These are phyloP conservation scores for Brassica cretica DNA, from an alignment of 345 rosid species.

Conservation along the genomic window DNA sequence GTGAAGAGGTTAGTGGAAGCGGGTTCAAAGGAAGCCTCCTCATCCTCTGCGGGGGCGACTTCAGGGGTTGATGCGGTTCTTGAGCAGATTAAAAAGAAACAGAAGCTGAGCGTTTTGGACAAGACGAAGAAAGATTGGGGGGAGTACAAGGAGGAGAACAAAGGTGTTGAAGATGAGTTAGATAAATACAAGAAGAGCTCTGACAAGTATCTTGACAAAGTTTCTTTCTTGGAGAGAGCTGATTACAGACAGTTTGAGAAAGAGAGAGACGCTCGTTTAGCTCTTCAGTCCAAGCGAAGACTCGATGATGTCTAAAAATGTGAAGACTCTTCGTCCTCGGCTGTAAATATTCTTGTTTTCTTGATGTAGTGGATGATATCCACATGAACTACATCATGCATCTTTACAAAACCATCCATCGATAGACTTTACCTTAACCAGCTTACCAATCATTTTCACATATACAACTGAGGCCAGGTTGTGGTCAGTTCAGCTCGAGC, in stretches of 20 bases:
- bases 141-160: constrained; percentile 81
- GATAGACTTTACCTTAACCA: too few species aligned
- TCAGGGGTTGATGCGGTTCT: constrained; percentile 50
- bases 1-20: constrained; percentile 1
- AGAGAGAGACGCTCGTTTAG: constrained; percentile 92
- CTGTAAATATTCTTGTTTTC: too few species aligned
- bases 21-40: neutral
- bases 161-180: constrained; percentile 59
- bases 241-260: constrained; percentile 72
- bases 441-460: neutral
- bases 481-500: neutral
- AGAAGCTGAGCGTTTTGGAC: constrained; percentile 63
- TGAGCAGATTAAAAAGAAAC: constrained; percentile 80
- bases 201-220: constrained; percentile 66
- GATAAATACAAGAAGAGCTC: constrained; percentile 97
- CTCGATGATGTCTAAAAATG: constrained; percentile 25
- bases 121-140: constrained; percentile 95
- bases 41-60: neutral
- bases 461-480: neutral
- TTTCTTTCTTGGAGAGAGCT: constrained; percentile 30
- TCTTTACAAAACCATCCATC: neutral
- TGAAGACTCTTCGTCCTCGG: too few species aligned
- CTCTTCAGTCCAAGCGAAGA: constrained; percentile 52
- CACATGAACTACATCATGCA: neutral
- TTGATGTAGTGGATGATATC: neutral